These are phyloP conservation scores for Capsella bursapastoris DNA, from an alignment of 345 rosid species.

Conservation along the genomic window DNA sequence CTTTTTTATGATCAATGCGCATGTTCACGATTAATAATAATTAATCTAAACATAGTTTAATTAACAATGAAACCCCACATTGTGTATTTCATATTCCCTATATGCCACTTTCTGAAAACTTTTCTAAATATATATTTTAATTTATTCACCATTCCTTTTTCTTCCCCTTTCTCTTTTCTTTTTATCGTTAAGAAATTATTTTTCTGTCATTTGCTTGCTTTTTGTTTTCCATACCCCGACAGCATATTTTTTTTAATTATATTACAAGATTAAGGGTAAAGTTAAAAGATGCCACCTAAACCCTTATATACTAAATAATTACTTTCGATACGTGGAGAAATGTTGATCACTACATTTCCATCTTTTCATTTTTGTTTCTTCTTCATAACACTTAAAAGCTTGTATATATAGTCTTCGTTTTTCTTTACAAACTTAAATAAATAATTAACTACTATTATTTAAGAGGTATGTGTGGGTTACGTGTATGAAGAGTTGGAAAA, in stretches of 20 bases:
- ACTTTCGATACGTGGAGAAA: slow-evolving; percentile 41
- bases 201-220: slow-evolving; percentile 41
- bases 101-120: slow-evolving; percentile 26
- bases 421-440: slow-evolving; percentile 5
- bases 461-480: slow-evolving; percentile 26
- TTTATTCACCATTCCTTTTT: slow-evolving; percentile 18
- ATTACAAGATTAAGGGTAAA: slow-evolving; percentile 37
- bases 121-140: not conserved
- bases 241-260: slow-evolving; percentile 30
- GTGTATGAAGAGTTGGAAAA: slow-evolving; percentile 17
- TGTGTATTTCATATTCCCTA: slow-evolving; percentile 24
- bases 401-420: not conserved
- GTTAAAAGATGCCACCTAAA: slow-evolving; percentile 41
- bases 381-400: slow-evolving; percentile 3
- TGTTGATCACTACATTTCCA: slow-evolving; percentile 16
- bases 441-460: not conserved
- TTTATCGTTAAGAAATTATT: slow-evolving; percentile 21
- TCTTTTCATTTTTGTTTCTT: not conserved
- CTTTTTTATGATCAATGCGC: not conserved
- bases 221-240: slow-evolving; percentile 48
- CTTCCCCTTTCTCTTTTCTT: slow-evolving; percentile 36
- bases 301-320: slow-evolving; percentile 22
- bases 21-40: slow-evolving; percentile 1
- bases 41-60: slow-evolving; percentile 9
- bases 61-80: slow-evolving; percentile 5